phyloP scores from a whole-genome alignment of 1,139 yeast species.

The Kurtzmaniella natalensis region DNA sequence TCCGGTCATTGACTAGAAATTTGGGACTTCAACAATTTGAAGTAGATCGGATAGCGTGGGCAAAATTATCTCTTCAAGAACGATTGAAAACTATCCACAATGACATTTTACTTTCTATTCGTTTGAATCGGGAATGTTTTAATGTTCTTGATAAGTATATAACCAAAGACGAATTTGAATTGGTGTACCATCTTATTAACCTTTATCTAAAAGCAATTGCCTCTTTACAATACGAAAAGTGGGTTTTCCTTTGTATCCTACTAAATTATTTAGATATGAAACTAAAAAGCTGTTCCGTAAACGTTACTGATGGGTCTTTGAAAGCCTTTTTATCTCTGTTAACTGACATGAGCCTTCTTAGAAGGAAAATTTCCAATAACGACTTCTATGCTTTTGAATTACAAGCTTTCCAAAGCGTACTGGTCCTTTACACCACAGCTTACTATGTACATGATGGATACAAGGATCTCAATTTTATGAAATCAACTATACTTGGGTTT shows the following conservation, averaged over 20 bases:
- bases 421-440: slow-evolving; percentile 6
- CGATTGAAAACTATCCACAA: slow-evolving; percentile 24
- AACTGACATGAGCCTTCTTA: slow-evolving; percentile 13
- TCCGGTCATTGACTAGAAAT: slow-evolving; percentile 22
- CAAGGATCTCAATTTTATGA: slow-evolving; percentile 20
- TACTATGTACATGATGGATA: slow-evolving; percentile 29
- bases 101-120: slow-evolving; percentile 23
- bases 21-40: slow-evolving; percentile 28
- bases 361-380: background rate
- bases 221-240: slow-evolving; percentile 19
- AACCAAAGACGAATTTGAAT: slow-evolving; percentile 14
- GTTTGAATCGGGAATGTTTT: slow-evolving; percentile 15
- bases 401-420: background rate
- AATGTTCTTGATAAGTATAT: slow-evolving; percentile 22
- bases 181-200: slow-evolving; percentile 28
- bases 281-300: slow-evolving; percentile 16
- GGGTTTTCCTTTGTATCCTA: slow-evolving; percentile 25
- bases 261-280: slow-evolving; percentile 19
- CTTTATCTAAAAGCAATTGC: slow-evolving; percentile 24
- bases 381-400: slow-evolving; percentile 1
- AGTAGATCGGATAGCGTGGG: slow-evolving; percentile 24
- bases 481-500: slow-evolving; percentile 11
- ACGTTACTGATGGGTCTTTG: slow-evolving; percentile 16
- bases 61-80: slow-evolving; percentile 18
- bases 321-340: slow-evolving; percentile 20